Percentiles rank a stretch among this genome's conserved stretches.
These are phyloP conservation scores for Dryas integrifolia DNA, from an alignment of 331 rosid species.

Conservation along the genomic window DNA sequence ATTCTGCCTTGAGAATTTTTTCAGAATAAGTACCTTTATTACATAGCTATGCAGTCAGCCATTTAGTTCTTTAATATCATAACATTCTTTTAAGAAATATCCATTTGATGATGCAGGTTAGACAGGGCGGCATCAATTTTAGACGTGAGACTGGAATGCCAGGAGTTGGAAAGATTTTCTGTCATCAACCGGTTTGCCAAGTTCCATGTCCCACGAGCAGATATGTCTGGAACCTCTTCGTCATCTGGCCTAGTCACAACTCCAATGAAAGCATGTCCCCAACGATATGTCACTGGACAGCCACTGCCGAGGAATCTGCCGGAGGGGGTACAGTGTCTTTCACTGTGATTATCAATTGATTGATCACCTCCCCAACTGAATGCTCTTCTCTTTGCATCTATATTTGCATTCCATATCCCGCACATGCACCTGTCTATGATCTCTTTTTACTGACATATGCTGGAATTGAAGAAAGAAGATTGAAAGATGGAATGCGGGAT, in stretches of 20 bases:
- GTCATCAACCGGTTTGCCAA: slow-evolving; percentile 56
- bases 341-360: slow-evolving; percentile 39
- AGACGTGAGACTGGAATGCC: slow-evolving; percentile 44
- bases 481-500: slow-evolving; percentile 32
- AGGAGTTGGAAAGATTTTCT: slow-evolving; percentile 56
- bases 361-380: slow-evolving; percentile 23
- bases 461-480: slow-evolving; percentile 30
- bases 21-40: not conserved
- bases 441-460: slow-evolving; percentile 29
- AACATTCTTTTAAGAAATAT: slow-evolving; percentile 1
- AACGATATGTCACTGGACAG: slow-evolving; percentile 45
- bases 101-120: slow-evolving; percentile 41
- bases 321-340: slow-evolving; percentile 47
- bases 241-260: slow-evolving; percentile 27
- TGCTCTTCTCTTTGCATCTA: slow-evolving; percentile 24
- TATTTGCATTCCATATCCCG: slow-evolving; percentile 24
- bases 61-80: not conserved
- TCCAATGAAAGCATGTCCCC: slow-evolving; percentile 30
- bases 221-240: slow-evolving; percentile 36
- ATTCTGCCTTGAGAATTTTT: not conserved
- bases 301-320: slow-evolving; percentile 48
- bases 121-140: slow-evolving; percentile 42
- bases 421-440: slow-evolving; percentile 20
- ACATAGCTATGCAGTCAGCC: not conserved
- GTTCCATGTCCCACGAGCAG: slow-evolving; percentile 48